These are phyloP conservation scores for Sclerotinia nivalis DNA, from an alignment of 2,329 filamentous ascomycete species.

Conservation along the genomic window DNA sequence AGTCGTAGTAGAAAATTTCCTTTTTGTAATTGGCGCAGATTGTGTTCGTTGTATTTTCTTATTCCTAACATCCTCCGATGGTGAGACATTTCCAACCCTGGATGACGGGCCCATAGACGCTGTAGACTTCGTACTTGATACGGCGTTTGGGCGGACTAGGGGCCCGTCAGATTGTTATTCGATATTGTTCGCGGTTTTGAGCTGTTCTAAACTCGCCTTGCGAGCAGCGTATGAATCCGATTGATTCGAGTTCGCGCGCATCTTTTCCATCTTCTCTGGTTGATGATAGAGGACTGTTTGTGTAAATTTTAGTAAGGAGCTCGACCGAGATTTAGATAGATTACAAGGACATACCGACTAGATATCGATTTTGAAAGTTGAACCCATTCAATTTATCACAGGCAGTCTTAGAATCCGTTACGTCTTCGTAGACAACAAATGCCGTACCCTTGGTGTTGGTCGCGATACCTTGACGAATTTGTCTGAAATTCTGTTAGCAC, in stretches of 20 bases:
- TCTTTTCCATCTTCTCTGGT: conserved; percentile 73
- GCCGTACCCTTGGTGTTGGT: conserved; percentile 97
- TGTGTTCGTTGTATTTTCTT: conserved; percentile 19
- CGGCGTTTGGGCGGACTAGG: conserved; percentile 26
- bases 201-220: conserved; percentile 95
- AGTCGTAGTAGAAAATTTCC: conserved; percentile 15
- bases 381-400: conserved; percentile 99
- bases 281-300: conserved; percentile 69
- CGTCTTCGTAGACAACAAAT: conserved; percentile 99
- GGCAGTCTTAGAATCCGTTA: conserved; percentile 96
- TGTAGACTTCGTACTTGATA: conserved; percentile 19
- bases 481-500: conserved; percentile 53
- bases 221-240: conserved; percentile 83
- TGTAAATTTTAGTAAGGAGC: conserved; percentile 23
- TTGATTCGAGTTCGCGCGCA: conserved; percentile 61
- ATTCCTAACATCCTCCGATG: conserved; percentile 21
- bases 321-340: conserved; percentile 11
- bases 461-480: conserved; percentile 97
- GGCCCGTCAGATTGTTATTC: conserved; percentile 84
- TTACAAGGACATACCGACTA: conserved; percentile 72
- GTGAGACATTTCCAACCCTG: conserved; percentile 22
- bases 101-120: conserved; percentile 33
- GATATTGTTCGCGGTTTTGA: conserved; percentile 97
- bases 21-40: conserved; percentile 19
- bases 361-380: conserved; percentile 99